A percentile compares a stretch with the other conserved stretches of the same genome.
Evolutionary conservation across 139 green algal genomes (phyloP).

Genomic region (Coelastrella sp.): DNA sequence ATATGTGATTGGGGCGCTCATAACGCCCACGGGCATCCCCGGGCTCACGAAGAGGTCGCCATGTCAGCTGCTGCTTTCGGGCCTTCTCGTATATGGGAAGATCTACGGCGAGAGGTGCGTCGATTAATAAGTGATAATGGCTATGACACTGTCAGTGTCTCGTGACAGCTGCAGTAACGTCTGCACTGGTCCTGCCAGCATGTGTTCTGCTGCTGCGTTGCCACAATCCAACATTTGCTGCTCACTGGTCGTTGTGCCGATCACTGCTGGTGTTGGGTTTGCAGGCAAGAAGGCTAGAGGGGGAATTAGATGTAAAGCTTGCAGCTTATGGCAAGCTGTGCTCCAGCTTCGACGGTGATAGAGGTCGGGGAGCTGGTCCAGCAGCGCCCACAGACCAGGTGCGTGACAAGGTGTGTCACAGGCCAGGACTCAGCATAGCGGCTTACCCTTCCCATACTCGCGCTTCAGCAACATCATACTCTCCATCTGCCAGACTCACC

Average conservation of each 20-base stretch:
- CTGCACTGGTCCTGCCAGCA: not conserved
- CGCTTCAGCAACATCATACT: not conserved
- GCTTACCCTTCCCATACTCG: not conserved
- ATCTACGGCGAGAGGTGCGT: constrained; percentile 64
- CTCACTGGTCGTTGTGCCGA: not conserved
- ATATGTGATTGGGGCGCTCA: too few species aligned
- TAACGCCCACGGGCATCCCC: too few species aligned
- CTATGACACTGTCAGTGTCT: not conserved
- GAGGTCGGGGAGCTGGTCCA: constrained; percentile 54
- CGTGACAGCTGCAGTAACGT: not conserved
- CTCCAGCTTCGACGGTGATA: constrained; percentile 70
- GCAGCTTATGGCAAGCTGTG: constrained; percentile 89
- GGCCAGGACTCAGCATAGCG: not conserved
- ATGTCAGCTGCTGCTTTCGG: not conserved
- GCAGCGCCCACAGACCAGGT: constrained; percentile 63
- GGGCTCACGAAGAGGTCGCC: not conserved
- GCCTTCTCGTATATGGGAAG: constrained; percentile 57
- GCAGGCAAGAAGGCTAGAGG: constrained; percentile 92
- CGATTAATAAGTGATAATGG: not conserved
- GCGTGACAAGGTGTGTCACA: not conserved
- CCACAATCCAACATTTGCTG: not conserved
- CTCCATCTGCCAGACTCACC: not conserved
- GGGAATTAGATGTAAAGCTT: constrained; percentile 93
- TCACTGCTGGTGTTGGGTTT: not conserved
- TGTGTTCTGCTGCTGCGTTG: not conserved